Evolutionary conservation across 106 monocot genomes (phyloP).

Genomic region (Dendrobium catenatum): DNA sequence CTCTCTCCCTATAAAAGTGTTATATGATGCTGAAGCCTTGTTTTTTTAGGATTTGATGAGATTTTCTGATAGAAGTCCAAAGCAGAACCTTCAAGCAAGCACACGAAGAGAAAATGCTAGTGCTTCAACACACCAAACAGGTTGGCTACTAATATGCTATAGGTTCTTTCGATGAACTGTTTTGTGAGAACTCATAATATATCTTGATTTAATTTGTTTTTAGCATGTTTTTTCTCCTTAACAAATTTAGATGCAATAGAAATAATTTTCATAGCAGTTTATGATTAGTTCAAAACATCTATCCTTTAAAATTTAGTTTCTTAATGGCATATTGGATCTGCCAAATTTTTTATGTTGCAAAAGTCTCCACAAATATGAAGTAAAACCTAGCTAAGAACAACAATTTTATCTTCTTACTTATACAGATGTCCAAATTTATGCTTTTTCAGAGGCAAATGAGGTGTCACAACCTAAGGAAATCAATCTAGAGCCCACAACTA

Average conservation of each 20-base stretch:
- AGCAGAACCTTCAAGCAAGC: background rate
- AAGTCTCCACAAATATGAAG: no score
- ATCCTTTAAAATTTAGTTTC: no score
- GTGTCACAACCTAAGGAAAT: background rate
- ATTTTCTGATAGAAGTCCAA: background rate
- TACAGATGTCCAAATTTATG: no score
- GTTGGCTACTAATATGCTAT: background rate
- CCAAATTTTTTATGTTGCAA: no score
- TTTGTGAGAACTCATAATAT: background rate
- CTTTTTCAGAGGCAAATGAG: background rate
- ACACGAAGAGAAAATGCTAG: background rate
- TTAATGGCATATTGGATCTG: no score
- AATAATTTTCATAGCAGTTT: background rate
- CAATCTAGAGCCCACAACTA: background rate
- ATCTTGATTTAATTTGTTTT: background rate
- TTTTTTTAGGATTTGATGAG: background rate
- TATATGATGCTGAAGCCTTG: background rate
- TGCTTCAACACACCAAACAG: background rate
- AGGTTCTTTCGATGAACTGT: background rate
- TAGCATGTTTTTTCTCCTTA: background rate
- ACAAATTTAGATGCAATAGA: background rate
- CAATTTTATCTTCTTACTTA: no score
- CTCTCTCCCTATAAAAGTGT: background rate
- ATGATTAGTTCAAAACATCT: background rate
- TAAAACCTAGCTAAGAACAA: no score